Conservation (phyloP, 2,329 filamentous ascomycete species). For the Trichoderma semiorbis region DNA sequence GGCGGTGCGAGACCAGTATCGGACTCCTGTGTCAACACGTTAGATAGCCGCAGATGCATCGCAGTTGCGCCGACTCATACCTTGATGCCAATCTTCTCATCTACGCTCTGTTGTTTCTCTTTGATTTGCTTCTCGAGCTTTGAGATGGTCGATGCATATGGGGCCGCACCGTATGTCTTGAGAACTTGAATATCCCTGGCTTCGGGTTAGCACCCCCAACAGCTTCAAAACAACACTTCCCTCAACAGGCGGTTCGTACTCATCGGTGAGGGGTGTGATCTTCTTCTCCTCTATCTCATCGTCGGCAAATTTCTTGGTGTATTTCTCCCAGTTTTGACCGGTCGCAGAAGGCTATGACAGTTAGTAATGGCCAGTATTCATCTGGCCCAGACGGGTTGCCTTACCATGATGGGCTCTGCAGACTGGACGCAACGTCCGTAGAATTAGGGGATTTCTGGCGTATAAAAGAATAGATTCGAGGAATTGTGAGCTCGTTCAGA, state of each 20-base stretch:
- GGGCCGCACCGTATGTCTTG: slow-evolving; percentile 97
- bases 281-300: slow-evolving; percentile 99
- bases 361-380: slow-evolving; percentile 24
- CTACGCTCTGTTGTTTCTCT: slow-evolving; percentile 95
- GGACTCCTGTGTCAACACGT: slow-evolving; percentile 66
- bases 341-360: slow-evolving; percentile 80
- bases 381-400: not conserved
- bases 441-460: not conserved
- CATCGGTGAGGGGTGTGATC: slow-evolving; percentile 93
- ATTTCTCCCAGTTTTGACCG: slow-evolving; percentile 96
- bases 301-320: slow-evolving; percentile 93
- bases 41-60: not conserved
- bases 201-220: slow-evolving; percentile 25
- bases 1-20: slow-evolving; percentile 97
- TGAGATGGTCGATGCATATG: slow-evolving; percentile 90
- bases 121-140: slow-evolving; percentile 99
- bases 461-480: not conserved
- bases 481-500: not conserved
- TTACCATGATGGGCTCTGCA: slow-evolving; percentile 43
- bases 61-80: slow-evolving; percentile 36
- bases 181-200: slow-evolving; percentile 95
- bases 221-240: not conserved
- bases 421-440: slow-evolving; percentile 23
- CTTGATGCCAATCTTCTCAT: slow-evolving; percentile 95
- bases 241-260: slow-evolving; percentile 60